Evolutionary conservation across 2,329 filamentous ascomycete genomes (phyloP), one percentile per base, ranked within the genome.

Genomic region (Cyphellophora europaea): DNA sequence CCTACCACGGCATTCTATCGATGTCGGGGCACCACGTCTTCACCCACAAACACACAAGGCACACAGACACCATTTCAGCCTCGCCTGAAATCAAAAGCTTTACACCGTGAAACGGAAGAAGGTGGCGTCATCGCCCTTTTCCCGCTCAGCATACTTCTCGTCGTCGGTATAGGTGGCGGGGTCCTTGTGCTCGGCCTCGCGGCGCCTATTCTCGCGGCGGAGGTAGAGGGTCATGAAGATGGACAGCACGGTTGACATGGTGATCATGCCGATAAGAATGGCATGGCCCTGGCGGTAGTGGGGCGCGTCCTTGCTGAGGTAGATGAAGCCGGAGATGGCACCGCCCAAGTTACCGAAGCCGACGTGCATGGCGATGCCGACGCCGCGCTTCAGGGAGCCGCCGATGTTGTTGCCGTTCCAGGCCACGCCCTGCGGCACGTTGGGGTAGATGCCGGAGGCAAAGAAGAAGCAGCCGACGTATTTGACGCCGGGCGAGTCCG

Each of bases 321-420:
- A 94, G 48, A 94, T 85, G 54, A 93, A 93, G 8, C 59, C 65
- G 16, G 42, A 33, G 17, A 47, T 41, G 15, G 33, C 34, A 23
- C 35, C 41, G 10, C 35, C 41, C 12, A 44, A 34, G 30, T 42
- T 47, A 27, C 88, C 88, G 83, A 85, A 93, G 12, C 82, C 87
- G 40, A 95, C 91, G 35, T 94, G 82, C 44, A 94, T 77, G 0
- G 88, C 88, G 1, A 94, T 63, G 0, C 84, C 84, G n/a, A 94
- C 80, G 19, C 86, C 88, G 19, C 88, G 76, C 66, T 94, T 94
- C 62, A 93, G 93, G 2, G 89, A 82, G 11, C 88, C 62, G 58
- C 94, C 88, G 21, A 79, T 72, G 44, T 94, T 95, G 62, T 95
- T 95, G 32, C 79, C 77, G 13, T 79, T 68, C 88, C 88, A 95